Conservation (phyloP, 1,139 yeast genomes). For the Geotrichum australiense region DNA sequence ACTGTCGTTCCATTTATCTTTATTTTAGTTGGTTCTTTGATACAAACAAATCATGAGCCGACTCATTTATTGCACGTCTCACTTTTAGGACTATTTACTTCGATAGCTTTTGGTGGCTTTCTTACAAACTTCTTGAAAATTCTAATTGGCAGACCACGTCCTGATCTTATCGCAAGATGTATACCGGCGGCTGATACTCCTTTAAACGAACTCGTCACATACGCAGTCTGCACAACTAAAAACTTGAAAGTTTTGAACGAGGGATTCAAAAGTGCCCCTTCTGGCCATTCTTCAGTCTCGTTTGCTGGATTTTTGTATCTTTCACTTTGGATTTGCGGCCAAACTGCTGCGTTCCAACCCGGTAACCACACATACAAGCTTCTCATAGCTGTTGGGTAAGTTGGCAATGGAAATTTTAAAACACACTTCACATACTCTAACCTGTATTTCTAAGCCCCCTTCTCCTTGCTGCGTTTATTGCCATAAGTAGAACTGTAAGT, state of each 20-base stretch:
- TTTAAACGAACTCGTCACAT: conserved; percentile 40
- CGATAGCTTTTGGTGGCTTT: conserved; percentile 40
- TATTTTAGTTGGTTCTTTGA: conserved; percentile 28
- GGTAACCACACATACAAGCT: conserved; percentile 31
- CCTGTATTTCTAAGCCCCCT: conserved; percentile 13
- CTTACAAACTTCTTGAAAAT: conserved; percentile 55
- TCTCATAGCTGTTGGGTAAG: conserved; percentile 23
- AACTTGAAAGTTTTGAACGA: conserved; percentile 39
- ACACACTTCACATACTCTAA: conserved; percentile 1
- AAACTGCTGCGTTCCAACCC: conserved; percentile 39
- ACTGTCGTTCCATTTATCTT: conserved; percentile 29
- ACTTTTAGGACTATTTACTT: conserved; percentile 40
- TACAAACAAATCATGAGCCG: conserved; percentile 20
- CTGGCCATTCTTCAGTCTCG: conserved; percentile 70
- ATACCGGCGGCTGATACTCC: conserved; percentile 41
- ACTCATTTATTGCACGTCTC: conserved; percentile 36
- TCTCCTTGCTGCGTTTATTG: conserved; percentile 15
- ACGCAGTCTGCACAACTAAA: conserved; percentile 46
- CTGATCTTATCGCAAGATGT: conserved; percentile 72
- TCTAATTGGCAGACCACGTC: conserved; percentile 76
- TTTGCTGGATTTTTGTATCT: conserved; percentile 61
- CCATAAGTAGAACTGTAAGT: conserved; percentile 17
- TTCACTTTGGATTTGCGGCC: conserved; percentile 58
- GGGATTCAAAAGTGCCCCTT: conserved; percentile 75
- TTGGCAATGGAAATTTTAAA: conserved; percentile 3